These are phyloP conservation scores for Ochromonas danica DNA, from an alignment of 108 stramenopile species.

Conservation along the genomic window DNA sequence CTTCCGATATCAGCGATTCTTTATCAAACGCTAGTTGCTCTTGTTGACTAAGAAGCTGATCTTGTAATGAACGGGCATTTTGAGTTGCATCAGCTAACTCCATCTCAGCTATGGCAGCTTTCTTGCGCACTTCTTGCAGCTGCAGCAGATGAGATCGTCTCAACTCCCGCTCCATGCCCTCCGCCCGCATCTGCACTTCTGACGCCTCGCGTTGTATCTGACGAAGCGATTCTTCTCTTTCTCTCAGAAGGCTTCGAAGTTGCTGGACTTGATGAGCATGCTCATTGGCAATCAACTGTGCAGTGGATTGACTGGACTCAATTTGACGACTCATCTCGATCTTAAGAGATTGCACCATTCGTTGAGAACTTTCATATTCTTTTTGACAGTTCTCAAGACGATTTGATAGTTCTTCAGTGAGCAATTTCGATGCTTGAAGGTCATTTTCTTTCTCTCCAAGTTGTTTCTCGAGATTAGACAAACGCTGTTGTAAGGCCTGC, in stretches of 20 bases:
- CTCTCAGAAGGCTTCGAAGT: background rate
- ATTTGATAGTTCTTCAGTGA: no score
- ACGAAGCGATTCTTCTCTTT: background rate
- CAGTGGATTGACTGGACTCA: no score
- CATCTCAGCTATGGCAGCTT: background rate
- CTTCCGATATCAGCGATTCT: background rate
- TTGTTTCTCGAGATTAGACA: no score
- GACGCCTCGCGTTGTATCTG: background rate
- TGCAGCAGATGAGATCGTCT: background rate
- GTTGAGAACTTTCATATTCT: no score
- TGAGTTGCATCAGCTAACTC: background rate
- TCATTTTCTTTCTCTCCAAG: no score
- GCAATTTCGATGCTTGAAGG: no score
- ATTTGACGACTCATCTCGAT: no score
- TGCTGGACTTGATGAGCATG: background rate
- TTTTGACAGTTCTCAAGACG: no score
- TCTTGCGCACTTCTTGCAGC: background rate
- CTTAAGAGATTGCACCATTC: no score
- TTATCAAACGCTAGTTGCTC: background rate
- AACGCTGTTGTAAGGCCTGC: no score
- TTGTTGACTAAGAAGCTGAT: background rate
- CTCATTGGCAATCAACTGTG: background rate
- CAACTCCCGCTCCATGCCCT: background rate
- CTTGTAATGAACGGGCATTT: background rate
- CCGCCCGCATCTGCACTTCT: background rate